Conservation (phyloP, 352 stramenopile genomes). For the Globisporangium takayamanum region DNA sequence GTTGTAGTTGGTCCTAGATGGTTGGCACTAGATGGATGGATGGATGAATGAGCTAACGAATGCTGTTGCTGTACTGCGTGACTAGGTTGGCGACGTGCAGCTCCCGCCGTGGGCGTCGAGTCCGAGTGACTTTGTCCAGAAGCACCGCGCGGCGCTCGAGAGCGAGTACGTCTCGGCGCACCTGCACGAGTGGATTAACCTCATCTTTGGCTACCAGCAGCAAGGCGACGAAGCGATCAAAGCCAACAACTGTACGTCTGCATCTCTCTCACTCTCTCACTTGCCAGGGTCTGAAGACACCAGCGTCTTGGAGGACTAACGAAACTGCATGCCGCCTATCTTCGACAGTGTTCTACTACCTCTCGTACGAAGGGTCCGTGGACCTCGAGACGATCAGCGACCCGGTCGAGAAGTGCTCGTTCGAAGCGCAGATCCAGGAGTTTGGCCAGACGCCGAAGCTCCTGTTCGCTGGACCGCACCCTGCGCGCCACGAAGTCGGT, state of each 20-base stretch:
- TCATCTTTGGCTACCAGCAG: conserved; percentile 98
- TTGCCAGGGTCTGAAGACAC: no score
- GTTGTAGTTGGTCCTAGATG: background rate
- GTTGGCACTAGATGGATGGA: no score
- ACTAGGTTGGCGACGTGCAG: conserved; percentile 90
- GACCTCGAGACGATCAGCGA: conserved; percentile 86
- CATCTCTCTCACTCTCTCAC: background rate
- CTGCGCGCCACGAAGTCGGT: conserved; percentile 49
- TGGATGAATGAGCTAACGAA: no score
- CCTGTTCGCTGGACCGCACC: conserved; percentile 61
- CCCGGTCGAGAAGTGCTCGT: conserved; percentile 90
- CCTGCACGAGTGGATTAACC: conserved; percentile 97
- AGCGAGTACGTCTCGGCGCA: conserved; percentile 94
- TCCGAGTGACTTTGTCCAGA: conserved; percentile 82
- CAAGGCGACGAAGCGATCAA: conserved; percentile 83
- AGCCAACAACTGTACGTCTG: conserved; percentile 68
- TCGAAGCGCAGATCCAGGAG: conserved; percentile 91
- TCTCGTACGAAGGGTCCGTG: conserved; percentile 84
- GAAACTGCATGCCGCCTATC: background rate
- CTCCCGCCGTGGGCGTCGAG: conserved; percentile 92
- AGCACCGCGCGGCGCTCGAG: conserved; percentile 93
- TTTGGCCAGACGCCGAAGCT: conserved; percentile 87
- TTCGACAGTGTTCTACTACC: conserved; percentile 79
- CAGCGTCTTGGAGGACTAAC: background rate
- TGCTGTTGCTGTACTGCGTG: conserved; percentile 34